A percentile compares a stretch with the other conserved stretches of the same genome.
These are phyloP conservation scores for Ustulina deusta DNA, from an alignment of 2,329 filamentous ascomycete species.

Conservation along the genomic window DNA sequence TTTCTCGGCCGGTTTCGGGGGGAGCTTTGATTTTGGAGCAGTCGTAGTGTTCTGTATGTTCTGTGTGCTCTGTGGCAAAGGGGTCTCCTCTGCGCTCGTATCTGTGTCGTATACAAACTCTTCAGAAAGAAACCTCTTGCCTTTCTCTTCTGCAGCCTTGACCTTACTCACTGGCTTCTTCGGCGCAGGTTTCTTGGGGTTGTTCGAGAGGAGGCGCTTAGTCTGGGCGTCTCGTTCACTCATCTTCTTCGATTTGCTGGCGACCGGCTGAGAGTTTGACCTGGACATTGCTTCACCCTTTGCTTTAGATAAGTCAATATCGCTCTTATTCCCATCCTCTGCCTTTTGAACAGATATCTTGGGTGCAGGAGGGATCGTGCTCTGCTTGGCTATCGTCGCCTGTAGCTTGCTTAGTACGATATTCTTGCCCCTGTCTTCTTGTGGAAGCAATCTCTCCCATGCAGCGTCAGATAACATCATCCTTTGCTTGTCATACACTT, in stretches of 20 bases:
- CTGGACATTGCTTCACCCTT: slow-evolving; percentile 61
- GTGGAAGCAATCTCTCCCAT: slow-evolving; percentile 71
- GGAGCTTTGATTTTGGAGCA: slow-evolving; percentile 51
- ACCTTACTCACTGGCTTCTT: slow-evolving; percentile 62
- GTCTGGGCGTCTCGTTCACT: slow-evolving; percentile 66
- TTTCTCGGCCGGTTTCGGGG: slow-evolving; percentile 40
- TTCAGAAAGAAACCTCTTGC: slow-evolving; percentile 64
- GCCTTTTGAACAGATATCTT: slow-evolving; percentile 63
- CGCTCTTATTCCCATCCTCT: slow-evolving; percentile 62
- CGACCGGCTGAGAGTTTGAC: slow-evolving; percentile 64
- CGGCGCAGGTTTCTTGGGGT: slow-evolving; percentile 54
- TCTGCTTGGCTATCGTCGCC: slow-evolving; percentile 67
- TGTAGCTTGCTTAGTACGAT: slow-evolving; percentile 72
- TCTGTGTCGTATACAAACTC: slow-evolving; percentile 69
- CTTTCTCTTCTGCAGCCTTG: slow-evolving; percentile 55
- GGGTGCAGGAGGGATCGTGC: slow-evolving; percentile 59
- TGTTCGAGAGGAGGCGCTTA: slow-evolving; percentile 65
- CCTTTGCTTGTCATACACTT: slow-evolving; percentile 69
- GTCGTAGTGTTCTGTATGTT: slow-evolving; percentile 50
- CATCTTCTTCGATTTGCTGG: slow-evolving; percentile 68
- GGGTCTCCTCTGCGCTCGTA: slow-evolving; percentile 64
- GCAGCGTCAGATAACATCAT: slow-evolving; percentile 67
- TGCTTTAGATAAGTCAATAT: slow-evolving; percentile 52
- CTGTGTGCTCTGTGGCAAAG: slow-evolving; percentile 55
- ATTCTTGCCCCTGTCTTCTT: slow-evolving; percentile 69